Conservation (phyloP, 225 moss, liverwort and hornwort species). For the Bryum argenteum region DNA sequence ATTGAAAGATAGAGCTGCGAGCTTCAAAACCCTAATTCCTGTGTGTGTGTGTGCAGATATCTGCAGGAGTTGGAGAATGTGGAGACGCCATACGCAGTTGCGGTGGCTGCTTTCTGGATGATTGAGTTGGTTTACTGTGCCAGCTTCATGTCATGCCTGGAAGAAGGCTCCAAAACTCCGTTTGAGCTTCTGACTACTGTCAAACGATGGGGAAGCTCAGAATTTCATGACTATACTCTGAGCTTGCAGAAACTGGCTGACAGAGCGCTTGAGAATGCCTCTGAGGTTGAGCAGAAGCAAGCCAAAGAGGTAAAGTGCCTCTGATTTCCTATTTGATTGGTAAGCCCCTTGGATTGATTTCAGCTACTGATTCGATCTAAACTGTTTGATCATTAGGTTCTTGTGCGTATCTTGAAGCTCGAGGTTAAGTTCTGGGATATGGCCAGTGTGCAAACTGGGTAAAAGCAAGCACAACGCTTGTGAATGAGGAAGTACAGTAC, state of each 20-base stretch:
- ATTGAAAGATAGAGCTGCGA: neutral
- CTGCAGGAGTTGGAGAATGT: conserved; percentile 53
- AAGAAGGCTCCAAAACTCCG: conserved; percentile 60
- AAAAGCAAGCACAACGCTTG: neutral
- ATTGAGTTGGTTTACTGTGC: conserved; percentile 82
- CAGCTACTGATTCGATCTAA: too few relatives aligned
- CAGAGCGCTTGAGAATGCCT: conserved; percentile 58
- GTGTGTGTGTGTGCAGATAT: conserved; percentile 38
- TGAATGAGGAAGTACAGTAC: too few relatives aligned
- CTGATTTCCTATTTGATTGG: too few relatives aligned
- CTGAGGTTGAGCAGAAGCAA: conserved; percentile 35
- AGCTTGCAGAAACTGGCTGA: conserved; percentile 60
- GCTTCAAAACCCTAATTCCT: conserved; percentile 5
- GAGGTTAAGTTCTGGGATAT: conserved; percentile 62
- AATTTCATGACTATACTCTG: conserved; percentile 61
- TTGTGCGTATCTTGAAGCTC: conserved; percentile 50
- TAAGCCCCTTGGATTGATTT: neutral
- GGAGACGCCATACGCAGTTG: conserved; percentile 60
- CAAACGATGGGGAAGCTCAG: conserved; percentile 78
- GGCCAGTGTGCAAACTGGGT: conserved; percentile 36
- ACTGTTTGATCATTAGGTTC: conserved; percentile 23
- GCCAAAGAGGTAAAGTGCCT: conserved; percentile 36
- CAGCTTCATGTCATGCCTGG: conserved; percentile 81
- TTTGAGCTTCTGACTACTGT: conserved; percentile 69
- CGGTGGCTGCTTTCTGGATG: conserved; percentile 66